These are phyloP conservation scores for Clonostachys solani DNA, from an alignment of 2,329 filamentous ascomycete genomes.

Conservation along the genomic window DNA sequence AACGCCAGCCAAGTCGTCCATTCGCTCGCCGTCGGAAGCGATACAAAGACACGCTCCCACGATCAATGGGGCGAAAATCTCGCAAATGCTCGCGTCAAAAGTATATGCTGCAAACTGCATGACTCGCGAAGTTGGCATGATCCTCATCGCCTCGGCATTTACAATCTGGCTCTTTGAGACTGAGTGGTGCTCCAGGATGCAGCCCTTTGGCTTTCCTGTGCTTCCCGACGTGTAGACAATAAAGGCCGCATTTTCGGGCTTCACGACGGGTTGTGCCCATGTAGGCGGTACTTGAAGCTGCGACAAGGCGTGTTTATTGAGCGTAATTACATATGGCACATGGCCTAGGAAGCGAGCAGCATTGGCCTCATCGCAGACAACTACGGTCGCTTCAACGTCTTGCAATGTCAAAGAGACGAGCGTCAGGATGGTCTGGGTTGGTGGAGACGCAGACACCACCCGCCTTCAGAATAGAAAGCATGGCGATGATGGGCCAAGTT, in stretches of 20 bases:
- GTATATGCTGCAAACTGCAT: constrained; percentile 6
- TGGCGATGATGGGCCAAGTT: constrained; percentile 15
- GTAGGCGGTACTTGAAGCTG: too few species aligned
- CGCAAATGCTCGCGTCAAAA: constrained; percentile 7
- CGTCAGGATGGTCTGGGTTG: neutral
- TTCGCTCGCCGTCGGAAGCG: constrained; percentile 6
- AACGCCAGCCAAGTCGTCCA: constrained; percentile 5
- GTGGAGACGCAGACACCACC: neutral
- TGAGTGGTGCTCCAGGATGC: constrained; percentile 9
- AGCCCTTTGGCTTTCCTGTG: constrained; percentile 15
- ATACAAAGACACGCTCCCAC: constrained; percentile 5
- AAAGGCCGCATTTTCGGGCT: too few species aligned
- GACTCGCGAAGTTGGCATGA: constrained; percentile 20
- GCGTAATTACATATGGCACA: too few species aligned
- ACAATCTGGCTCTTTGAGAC: constrained; percentile 9
- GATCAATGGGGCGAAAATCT: constrained; percentile 4
- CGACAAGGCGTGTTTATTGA: too few species aligned
- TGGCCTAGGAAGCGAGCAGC: too few species aligned
- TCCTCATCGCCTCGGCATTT: constrained; percentile 28
- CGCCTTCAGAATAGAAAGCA: neutral
- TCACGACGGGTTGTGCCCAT: too few species aligned
- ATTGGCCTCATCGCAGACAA: too few species aligned
- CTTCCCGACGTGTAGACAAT: constrained; percentile 15
- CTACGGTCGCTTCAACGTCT: too few species aligned
- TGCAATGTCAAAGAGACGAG: too few species aligned